These are phyloP conservation scores for Setaria italica DNA, from an alignment of 202 grass and related monocot genomes.

Conservation along the genomic window DNA sequence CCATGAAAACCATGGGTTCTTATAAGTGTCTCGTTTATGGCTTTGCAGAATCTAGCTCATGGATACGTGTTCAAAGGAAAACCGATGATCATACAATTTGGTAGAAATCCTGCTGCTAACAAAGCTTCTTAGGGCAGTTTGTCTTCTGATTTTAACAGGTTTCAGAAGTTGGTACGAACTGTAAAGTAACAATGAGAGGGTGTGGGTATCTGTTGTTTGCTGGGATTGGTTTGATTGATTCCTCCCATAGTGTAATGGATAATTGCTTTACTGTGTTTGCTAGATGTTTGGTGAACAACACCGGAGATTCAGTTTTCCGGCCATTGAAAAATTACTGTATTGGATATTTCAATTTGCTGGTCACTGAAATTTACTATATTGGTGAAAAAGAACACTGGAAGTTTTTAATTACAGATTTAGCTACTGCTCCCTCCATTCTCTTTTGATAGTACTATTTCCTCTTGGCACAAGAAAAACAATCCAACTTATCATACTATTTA, in stretches of 20 bases:
- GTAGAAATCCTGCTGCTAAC: conserved; percentile 71
- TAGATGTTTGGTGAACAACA: background rate
- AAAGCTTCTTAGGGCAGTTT: conserved; percentile 54
- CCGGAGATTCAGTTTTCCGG: background rate
- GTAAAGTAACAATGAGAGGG: background rate
- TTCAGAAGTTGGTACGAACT: background rate
- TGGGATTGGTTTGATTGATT: conserved; percentile 2
- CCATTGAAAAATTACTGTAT: background rate
- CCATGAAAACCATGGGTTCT: background rate
- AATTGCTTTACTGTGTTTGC: background rate
- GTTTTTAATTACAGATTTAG: background rate
- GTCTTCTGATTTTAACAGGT: conserved; percentile 11
- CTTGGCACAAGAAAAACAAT: too few relatives aligned
- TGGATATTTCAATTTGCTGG: background rate
- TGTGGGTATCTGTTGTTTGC: background rate
- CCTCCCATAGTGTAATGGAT: background rate
- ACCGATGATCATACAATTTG: conserved; percentile 93
- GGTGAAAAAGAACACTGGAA: background rate
- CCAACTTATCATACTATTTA: too few relatives aligned
- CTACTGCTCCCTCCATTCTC: background rate
- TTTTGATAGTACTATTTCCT: too few relatives aligned
- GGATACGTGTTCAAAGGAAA: conserved; percentile 93
- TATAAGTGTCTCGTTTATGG: conserved; percentile 6
- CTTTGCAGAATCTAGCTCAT: conserved; percentile 87
- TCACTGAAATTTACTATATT: background rate